Conservation (phyloP, 768 basidiomycete genomes). For the Jaapia argillacea region DNA sequence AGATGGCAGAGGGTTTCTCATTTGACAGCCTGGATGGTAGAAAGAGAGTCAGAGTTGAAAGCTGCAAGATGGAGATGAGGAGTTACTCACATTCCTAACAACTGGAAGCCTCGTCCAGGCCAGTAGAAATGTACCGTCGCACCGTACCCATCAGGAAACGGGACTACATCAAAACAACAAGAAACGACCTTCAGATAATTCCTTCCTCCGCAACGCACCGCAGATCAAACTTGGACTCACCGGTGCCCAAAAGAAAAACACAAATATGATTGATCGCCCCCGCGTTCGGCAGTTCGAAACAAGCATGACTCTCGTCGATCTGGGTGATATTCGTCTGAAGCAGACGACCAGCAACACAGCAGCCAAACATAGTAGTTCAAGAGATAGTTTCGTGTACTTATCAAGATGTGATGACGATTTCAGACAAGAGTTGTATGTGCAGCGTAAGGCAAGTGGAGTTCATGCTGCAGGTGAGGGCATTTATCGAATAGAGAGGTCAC, state of each 20-base stretch:
- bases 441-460: not conserved
- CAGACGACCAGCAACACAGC: conserved; percentile 67
- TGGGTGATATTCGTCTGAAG: conserved; percentile 75
- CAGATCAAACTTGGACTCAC: too few species aligned
- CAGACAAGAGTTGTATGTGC: not conserved
- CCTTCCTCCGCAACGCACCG: not conserved
- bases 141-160: conserved; percentile 78
- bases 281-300: conserved; percentile 65
- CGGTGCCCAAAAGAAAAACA: conserved; percentile 73
- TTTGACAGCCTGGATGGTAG: conserved; percentile 62
- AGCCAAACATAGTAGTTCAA: conserved; percentile 54
- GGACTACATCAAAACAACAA: conserved; percentile 29
- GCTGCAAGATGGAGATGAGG: not conserved
- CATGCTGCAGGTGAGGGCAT: too few species aligned
- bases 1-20: conserved; percentile 84
- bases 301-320: conserved; percentile 75
- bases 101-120: conserved; percentile 81
- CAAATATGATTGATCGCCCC: conserved; percentile 76
- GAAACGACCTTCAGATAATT: not conserved
- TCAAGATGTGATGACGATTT: not conserved
- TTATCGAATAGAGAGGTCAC: not conserved
- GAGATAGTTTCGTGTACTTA: not conserved
- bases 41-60: not conserved
- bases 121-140: conserved; percentile 80
- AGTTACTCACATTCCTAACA: conserved; percentile 70